These are phyloP conservation scores for Hanseniaspora taiwanica DNA, from an alignment of 805 yeast species.

Conservation along the genomic window DNA sequence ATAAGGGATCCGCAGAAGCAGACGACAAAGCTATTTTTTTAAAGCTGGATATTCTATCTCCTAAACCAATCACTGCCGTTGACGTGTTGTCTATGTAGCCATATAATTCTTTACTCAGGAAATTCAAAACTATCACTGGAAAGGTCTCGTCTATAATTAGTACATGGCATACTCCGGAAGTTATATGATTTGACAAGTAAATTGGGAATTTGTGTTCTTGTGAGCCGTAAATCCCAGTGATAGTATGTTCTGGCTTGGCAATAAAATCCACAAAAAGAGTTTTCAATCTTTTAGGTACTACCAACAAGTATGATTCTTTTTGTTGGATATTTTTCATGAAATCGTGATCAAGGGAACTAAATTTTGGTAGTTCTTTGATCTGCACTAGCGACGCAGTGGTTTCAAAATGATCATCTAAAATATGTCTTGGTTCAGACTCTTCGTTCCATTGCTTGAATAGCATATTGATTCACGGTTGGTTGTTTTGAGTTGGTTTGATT, in stretches of 20 bases:
- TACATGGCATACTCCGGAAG: too few species aligned
- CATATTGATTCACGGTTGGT: not conserved
- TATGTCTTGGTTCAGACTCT: conserved; percentile 34
- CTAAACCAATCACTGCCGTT: not conserved
- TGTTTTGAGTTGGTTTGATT: conserved; percentile 9
- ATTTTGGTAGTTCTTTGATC: conserved; percentile 5
- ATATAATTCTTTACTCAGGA: not conserved
- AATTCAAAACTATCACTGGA: conserved; percentile 5
- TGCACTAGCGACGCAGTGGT: conserved; percentile 7
- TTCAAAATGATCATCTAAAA: conserved; percentile 23
- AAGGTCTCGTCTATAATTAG: conserved; percentile 3
- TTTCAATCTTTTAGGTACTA: not conserved
- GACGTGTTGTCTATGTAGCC: not conserved
- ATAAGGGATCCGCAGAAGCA: too few species aligned
- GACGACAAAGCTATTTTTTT: conserved; percentile 13
- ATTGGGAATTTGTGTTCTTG: not conserved
- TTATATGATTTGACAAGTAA: not conserved
- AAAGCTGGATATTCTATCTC: not conserved
- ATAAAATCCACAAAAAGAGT: conserved; percentile 8
- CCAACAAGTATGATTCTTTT: not conserved
- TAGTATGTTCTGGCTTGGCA: conserved; percentile 8
- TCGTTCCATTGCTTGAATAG: conserved; percentile 41
- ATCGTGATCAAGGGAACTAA: not conserved
- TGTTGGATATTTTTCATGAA: not conserved
- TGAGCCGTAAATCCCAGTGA: not conserved